Percentiles rank a stretch among this genome's conserved stretches.
These are phyloP conservation scores for Caryopteris hybrid DNA, from an alignment of 305 asterid genomes.

Conservation along the genomic window DNA sequence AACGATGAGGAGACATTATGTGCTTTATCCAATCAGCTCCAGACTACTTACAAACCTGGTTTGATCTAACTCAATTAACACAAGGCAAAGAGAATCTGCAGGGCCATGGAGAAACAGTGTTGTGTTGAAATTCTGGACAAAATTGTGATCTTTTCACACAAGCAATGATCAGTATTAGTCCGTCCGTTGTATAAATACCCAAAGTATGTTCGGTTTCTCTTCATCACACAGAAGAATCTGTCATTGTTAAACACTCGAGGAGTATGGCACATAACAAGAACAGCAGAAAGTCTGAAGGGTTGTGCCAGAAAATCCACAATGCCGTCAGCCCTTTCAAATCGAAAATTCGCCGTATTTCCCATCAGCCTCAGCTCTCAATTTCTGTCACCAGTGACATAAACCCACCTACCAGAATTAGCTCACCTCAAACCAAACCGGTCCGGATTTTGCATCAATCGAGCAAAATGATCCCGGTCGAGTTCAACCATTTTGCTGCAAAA, in stretches of 20 bases:
- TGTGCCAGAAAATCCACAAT: constrained; percentile 24
- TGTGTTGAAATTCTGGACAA: neutral
- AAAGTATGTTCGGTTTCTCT: neutral
- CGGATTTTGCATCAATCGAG: constrained; percentile 1
- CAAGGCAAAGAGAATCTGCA: constrained; percentile 10
- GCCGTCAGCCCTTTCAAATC: constrained; percentile 26
- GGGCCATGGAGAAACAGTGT: constrained; percentile 10
- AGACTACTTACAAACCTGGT: neutral
- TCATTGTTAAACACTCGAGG: no score
- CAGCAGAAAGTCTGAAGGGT: constrained; percentile 19
- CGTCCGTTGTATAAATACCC: neutral
- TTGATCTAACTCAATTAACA: neutral
- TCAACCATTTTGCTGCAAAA: neutral
- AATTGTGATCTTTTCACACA: neutral
- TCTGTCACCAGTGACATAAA: neutral
- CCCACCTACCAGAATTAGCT: no score
- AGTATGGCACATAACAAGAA: constrained; percentile 26
- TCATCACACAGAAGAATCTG: neutral
- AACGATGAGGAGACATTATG: neutral
- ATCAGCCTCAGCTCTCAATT: neutral
- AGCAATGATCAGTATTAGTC: neutral
- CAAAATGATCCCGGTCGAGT: constrained; percentile 15
- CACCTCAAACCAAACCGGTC: neutral
- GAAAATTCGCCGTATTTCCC: neutral
- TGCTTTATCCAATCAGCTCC: neutral